These are phyloP conservation scores for Podospora pseudocomata DNA, from an alignment of 495 filamentous ascomycete species.

Conservation along the genomic window DNA sequence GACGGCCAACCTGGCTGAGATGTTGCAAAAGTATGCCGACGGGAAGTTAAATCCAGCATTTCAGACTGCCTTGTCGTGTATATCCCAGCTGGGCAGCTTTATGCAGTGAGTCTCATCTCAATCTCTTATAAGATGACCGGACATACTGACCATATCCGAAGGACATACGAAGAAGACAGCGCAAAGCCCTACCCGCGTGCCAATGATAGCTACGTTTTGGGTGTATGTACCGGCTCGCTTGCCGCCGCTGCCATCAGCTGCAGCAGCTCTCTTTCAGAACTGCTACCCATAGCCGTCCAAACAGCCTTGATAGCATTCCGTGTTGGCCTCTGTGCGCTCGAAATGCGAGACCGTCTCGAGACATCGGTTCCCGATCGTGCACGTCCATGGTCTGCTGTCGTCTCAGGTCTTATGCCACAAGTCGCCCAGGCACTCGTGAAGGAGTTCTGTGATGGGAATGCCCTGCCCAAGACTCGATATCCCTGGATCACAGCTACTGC, in stretches of 20 bases:
- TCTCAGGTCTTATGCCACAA: slow-evolving; percentile 16
- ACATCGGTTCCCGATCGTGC: slow-evolving; percentile 41
- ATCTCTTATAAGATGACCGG: no score
- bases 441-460: background rate
- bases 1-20: slow-evolving; percentile 5
- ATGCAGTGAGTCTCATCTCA: slow-evolving; percentile 53
- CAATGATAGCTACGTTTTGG: slow-evolving; percentile 47
- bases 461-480: background rate
- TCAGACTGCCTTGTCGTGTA: slow-evolving; percentile 60
- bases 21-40: slow-evolving; percentile 24
- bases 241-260: slow-evolving; percentile 64
- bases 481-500: no score
- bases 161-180: background rate
- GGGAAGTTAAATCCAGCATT: slow-evolving; percentile 51
- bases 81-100: slow-evolving; percentile 65
- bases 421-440: background rate
- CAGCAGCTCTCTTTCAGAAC: slow-evolving; percentile 56
- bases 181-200: slow-evolving; percentile 27
- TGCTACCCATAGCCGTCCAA: slow-evolving; percentile 61
- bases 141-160: no score
- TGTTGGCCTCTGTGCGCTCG: slow-evolving; percentile 52
- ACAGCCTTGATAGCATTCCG: slow-evolving; percentile 65
- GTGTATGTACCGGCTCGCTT: slow-evolving; percentile 66
- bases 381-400: slow-evolving; percentile 49
- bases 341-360: slow-evolving; percentile 36